Conservation (phyloP, 75 land plant species). For the Pinus tabuliformis region DNA sequence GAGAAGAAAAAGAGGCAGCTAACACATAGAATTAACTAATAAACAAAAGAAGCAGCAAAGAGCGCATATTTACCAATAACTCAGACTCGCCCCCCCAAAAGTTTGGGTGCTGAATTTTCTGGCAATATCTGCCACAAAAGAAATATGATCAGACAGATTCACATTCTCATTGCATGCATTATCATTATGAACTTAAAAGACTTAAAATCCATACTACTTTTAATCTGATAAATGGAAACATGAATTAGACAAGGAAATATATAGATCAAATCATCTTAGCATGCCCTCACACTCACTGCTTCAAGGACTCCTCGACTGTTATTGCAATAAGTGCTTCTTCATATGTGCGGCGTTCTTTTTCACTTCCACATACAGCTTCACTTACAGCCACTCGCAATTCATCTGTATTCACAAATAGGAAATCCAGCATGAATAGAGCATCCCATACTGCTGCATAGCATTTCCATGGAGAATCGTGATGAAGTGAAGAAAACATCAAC, state of each 20-base stretch:
- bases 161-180: neutral
- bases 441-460: slow-evolving; percentile 85
- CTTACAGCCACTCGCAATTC: slow-evolving; percentile 91
- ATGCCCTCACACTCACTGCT: slow-evolving; percentile 35
- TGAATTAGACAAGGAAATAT: neutral
- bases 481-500: neutral
- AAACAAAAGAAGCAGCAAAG: neutral
- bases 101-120: slow-evolving; percentile 63
- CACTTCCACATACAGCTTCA: slow-evolving; percentile 75
- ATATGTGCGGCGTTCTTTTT: slow-evolving; percentile 50
- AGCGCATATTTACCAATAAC: slow-evolving; percentile 53
- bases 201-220: neutral
- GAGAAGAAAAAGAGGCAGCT: neutral
- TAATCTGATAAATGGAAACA: slow-evolving; percentile 2
- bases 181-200: neutral
- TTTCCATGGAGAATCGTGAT: slow-evolving; percentile 51
- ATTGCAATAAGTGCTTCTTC: slow-evolving; percentile 87
- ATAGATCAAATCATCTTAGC: neutral
- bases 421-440: slow-evolving; percentile 29
- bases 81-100: slow-evolving; percentile 99
- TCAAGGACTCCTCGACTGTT: slow-evolving; percentile 82
- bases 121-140: slow-evolving; percentile 71
- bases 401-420: slow-evolving; percentile 40
- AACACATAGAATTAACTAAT: neutral
- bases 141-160: slow-evolving; percentile 2